phyloP scores from a whole-genome alignment of 2,329 filamentous ascomycete species.

The Tothia fuscella region DNA sequence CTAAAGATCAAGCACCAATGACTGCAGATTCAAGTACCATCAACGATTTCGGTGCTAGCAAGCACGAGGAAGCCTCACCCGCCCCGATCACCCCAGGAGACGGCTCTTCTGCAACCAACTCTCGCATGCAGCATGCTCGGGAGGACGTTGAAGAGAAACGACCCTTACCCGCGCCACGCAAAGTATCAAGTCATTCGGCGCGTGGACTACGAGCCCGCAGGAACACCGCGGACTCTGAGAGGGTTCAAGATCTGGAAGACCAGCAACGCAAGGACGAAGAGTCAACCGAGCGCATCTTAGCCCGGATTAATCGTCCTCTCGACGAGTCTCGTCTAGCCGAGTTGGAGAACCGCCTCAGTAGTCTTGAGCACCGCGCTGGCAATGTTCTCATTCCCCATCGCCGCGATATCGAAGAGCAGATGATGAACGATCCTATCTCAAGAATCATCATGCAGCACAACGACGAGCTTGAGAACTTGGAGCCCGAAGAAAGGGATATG shows the following conservation, averaged over 20 bases:
- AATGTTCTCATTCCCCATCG: constrained; percentile 5
- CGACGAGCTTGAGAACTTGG: constrained; percentile 89
- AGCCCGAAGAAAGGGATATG: constrained; percentile 74
- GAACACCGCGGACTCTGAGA: neutral
- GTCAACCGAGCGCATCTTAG: constrained; percentile 5
- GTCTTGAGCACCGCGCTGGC: neutral
- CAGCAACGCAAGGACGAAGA: constrained; percentile 5
- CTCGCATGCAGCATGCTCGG: too few relatives aligned
- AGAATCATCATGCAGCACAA: constrained; percentile 34
- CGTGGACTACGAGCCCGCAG: neutral
- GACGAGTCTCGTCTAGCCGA: constrained; percentile 2
- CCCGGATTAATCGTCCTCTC: constrained; percentile 7
- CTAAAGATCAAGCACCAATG: neutral
- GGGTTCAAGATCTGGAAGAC: too few relatives aligned
- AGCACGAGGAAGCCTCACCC: too few relatives aligned
- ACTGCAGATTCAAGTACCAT: too few relatives aligned
- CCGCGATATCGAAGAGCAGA: constrained; percentile 43
- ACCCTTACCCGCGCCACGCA: too few relatives aligned
- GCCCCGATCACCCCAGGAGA: too few relatives aligned
- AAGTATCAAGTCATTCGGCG: too few relatives aligned
- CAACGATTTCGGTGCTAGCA: too few relatives aligned
- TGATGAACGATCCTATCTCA: constrained; percentile 28
- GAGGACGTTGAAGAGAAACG: too few relatives aligned
- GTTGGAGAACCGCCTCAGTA: neutral
- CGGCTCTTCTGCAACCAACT: too few relatives aligned